These are phyloP conservation scores for Evernia prunastri DNA, from an alignment of 495 filamentous ascomycete genomes.

Conservation along the genomic window DNA sequence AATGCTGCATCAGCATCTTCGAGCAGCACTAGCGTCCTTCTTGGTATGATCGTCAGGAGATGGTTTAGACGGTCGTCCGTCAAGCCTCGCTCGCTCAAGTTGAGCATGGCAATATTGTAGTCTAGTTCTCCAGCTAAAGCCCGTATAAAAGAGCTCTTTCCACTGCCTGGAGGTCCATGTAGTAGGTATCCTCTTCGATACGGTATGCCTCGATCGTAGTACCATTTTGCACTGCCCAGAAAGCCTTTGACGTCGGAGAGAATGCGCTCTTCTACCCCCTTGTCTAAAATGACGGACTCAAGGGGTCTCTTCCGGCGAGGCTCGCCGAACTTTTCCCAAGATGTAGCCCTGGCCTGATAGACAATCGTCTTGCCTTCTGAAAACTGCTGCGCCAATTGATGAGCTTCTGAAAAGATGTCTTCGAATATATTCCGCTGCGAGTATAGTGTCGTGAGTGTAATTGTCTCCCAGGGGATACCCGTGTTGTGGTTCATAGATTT, in stretches of 20 bases:
- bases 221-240: slow-evolving; percentile 72
- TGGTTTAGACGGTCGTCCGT: slow-evolving; percentile 89
- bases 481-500: slow-evolving; percentile 63
- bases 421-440: slow-evolving; percentile 78
- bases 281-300: slow-evolving; percentile 78
- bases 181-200: slow-evolving; percentile 91
- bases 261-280: slow-evolving; percentile 80
- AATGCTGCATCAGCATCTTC: slow-evolving; percentile 97
- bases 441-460: slow-evolving; percentile 89
- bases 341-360: slow-evolving; percentile 72
- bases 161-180: slow-evolving; percentile 88
- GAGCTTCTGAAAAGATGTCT: slow-evolving; percentile 78
- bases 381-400: slow-evolving; percentile 62
- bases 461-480: slow-evolving; percentile 87
- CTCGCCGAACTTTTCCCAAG: slow-evolving; percentile 81
- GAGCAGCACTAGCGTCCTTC: slow-evolving; percentile 75
- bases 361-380: slow-evolving; percentile 93
- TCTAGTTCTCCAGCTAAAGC: slow-evolving; percentile 86
- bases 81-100: slow-evolving; percentile 85
- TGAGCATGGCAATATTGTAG: slow-evolving; percentile 90
- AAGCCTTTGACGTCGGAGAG: slow-evolving; percentile 82
- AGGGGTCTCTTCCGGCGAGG: slow-evolving; percentile 82
- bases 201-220: slow-evolving; percentile 88
- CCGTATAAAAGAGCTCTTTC: slow-evolving; percentile 95
- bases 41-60: slow-evolving; percentile 80